Evolutionary conservation across 1,139 yeast genomes (phyloP).

Genomic region (Debaryomyces nepalensis): DNA sequence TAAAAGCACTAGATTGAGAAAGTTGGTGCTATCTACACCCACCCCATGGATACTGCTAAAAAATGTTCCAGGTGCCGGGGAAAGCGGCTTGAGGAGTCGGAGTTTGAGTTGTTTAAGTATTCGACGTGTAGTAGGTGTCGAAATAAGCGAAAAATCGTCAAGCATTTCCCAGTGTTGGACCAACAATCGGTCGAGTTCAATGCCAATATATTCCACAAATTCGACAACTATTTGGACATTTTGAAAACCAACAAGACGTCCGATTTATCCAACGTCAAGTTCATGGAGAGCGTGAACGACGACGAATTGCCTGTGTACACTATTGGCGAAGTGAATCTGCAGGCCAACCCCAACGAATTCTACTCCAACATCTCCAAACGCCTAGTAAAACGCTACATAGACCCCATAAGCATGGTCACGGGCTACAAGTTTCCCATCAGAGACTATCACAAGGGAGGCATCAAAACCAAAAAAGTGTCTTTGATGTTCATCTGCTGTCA

Average conservation of each 20-base stretch:
- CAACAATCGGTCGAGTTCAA: constrained; percentile 4
- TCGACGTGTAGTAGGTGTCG: constrained; percentile 45
- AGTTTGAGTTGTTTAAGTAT: constrained; percentile 34
- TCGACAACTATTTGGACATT: constrained; percentile 20
- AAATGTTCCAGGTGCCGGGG: constrained; percentile 48
- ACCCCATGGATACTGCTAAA: constrained; percentile 17
- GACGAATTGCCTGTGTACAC: constrained; percentile 27
- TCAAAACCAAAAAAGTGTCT: constrained; percentile 40
- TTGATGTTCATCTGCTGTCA: constrained; percentile 49
- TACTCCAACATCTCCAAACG: constrained; percentile 35
- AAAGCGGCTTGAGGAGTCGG: constrained; percentile 34
- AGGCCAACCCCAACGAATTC: constrained; percentile 25
- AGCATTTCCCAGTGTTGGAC: constrained; percentile 6
- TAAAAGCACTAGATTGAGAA: constrained; percentile 1
- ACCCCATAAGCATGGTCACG: constrained; percentile 39
- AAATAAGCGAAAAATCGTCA: constrained; percentile 36
- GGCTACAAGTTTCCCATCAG: constrained; percentile 46
- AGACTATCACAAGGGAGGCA: constrained; percentile 46
- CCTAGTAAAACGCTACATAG: constrained; percentile 34
- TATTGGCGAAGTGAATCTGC: constrained; percentile 22
- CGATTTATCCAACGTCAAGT: constrained; percentile 36
- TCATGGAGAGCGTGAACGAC: constrained; percentile 21
- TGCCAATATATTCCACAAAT: constrained; percentile 12
- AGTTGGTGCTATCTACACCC: not conserved
- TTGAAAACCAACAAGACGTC: constrained; percentile 33